Base-by-base conservation (phyloP, 1,139 yeast species). In the Blastobotrys petasosporus region DNA sequence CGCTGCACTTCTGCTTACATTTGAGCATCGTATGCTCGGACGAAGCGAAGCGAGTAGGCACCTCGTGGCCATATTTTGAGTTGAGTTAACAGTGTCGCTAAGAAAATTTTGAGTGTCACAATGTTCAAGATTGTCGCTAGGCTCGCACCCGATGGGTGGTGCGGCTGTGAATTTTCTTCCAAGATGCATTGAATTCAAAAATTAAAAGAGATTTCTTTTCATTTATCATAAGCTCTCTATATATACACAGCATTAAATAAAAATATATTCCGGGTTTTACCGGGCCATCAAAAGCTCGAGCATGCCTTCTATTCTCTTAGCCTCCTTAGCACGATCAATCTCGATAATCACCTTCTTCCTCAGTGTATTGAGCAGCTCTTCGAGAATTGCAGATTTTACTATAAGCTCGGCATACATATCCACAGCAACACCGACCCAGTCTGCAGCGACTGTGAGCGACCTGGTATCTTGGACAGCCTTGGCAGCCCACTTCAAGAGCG, bases 231-330 rank as follows among this genome's bases (percentile, higher is more conserved):
- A 30, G 13, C 13, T 12, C 13, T 30, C n/a, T 11, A 4, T 11
- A 30, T 30, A 30, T 30, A 30, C 11, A 30, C n/a, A 30, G 32
- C 32, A 4, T 30, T 11, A 12, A 12, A 30, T 30, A 11, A 12
- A 30, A 11, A 32, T 32, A 9, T 16, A 32, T 7, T 7, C 7
- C 3, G 8, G 13, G 3, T 10, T 32, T 20, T 39, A 39, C 25
- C 45, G 15, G 7, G 41, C 32, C 41, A 75, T 79, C 57, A 90
- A 73, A 55, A 92, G 67, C 65, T 87, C 94, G 58, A 92, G 73
- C 97, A 92, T 92, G 90, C 98, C 98, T 58, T 85, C 87, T 42
- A 92, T 80, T 62, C 80, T 84, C 64, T 82, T 84, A 7, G 97
- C 95, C 62, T 90, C 95, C 61, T 80, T 79, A 40, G 96, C 86